These are phyloP conservation scores for Chaetomidium leptoderma DNA, from an alignment of 495 filamentous ascomycete species.

Conservation along the genomic window DNA sequence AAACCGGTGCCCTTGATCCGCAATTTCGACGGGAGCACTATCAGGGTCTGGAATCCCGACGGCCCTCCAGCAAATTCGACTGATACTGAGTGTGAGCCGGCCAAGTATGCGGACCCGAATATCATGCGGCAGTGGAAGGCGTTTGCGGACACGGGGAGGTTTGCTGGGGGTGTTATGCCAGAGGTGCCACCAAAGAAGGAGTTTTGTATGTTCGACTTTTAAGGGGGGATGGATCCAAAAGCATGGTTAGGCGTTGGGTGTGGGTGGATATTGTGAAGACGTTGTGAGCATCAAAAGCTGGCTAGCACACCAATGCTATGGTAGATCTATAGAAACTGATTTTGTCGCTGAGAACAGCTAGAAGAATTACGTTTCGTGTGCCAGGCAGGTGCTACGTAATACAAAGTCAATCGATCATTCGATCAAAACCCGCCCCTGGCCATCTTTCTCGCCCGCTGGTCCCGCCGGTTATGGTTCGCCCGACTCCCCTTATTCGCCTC, in stretches of 20 bases:
- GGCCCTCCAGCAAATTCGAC: slow-evolving; percentile 58
- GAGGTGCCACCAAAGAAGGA: slow-evolving; percentile 68
- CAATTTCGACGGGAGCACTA: slow-evolving; percentile 41
- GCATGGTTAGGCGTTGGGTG: neutral
- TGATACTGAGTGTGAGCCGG: slow-evolving; percentile 48
- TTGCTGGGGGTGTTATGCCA: slow-evolving; percentile 62
- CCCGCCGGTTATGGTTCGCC: slow-evolving; percentile 63
- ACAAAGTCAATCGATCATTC: too few species aligned
- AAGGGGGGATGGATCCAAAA: too few species aligned
- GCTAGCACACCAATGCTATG: too few species aligned
- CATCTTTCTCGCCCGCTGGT: slow-evolving; percentile 76
- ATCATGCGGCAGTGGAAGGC: slow-evolving; percentile 55
- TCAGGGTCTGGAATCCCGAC: slow-evolving; percentile 64
- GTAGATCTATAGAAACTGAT: too few species aligned
- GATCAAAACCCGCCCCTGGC: slow-evolving; percentile 47
- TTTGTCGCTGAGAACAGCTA: too few species aligned
- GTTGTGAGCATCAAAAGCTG: too few species aligned
- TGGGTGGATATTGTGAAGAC: too few species aligned
- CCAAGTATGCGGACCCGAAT: slow-evolving; percentile 41
- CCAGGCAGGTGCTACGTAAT: too few species aligned
- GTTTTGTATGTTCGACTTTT: slow-evolving; percentile 69
- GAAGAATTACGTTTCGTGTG: too few species aligned
- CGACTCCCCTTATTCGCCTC: slow-evolving; percentile 59
- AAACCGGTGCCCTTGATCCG: slow-evolving; percentile 33
- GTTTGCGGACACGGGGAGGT: slow-evolving; percentile 57